Evolutionary conservation across 78 protist species (phyloP), one percentile per base, ranked within the genome.

Genomic region (Pigoraptor vietnamica): DNA sequence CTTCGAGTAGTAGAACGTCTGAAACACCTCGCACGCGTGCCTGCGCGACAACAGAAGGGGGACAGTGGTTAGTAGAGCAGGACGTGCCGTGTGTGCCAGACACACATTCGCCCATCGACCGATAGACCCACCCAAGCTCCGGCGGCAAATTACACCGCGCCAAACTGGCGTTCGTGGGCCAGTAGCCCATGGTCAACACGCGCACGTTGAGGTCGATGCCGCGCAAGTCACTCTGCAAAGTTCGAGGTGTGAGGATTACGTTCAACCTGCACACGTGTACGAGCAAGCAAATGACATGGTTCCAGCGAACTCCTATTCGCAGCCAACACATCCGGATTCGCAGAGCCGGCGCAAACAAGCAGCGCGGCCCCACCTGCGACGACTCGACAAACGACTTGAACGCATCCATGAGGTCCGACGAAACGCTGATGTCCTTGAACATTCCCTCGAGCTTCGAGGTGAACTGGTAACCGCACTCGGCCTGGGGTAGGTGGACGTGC

Each of bases 371-470:
- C 32, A 37, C 6, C 32, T 23, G 35, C 23, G 24, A 24, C 32
- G 10, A 24, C 0, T 29, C 37, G 37, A 29, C 0, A 91, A 89
- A 90, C 35, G 24, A 24, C 40, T 88, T 86, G 86, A 96, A 98
- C 37, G 82, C 94, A 39, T 86, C 92, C 96, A 94, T 96, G 40
- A 93, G 79, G 92, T 97, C 98, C 0, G 34, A 82, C 9, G 97
- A 95, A 35, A 96, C 32, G 37, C 89, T 37, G 97, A 98, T 98
- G 92, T 98, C 99, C 2, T 88, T 95, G 95, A 98, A 98, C 99
- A 98, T 98, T 56, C 99, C 98, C 89, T 96, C 99, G 36, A 98
- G 91, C 87, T 98, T 98, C 1, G 95, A 37, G 1, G 99, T 98
- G 88, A 97, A 97, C 92, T 95, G 98, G 79, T 91, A 93, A 39